phyloP scores from a whole-genome alignment of 2,329 filamentous ascomycete species.

The Tolypocladium endophyticum region DNA sequence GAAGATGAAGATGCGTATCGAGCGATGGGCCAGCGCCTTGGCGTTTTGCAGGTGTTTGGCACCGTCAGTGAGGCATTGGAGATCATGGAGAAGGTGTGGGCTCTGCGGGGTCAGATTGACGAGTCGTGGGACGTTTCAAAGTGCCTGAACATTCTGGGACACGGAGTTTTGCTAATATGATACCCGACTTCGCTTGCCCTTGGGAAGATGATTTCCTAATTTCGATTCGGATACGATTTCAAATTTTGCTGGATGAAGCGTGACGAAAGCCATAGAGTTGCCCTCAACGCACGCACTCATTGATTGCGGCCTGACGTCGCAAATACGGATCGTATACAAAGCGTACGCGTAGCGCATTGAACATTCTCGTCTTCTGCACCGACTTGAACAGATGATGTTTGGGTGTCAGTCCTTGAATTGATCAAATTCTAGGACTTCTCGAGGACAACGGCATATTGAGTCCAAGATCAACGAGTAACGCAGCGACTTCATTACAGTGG shows the following conservation, averaged over 20 bases:
- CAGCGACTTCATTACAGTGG: not conserved
- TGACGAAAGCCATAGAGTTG: not conserved
- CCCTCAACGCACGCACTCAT: too few relatives aligned
- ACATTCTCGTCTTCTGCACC: not conserved
- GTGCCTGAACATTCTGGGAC: constrained; percentile 29
- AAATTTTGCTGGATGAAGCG: not conserved
- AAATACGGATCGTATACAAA: not conserved
- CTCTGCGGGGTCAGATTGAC: constrained; percentile 24
- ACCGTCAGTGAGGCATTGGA: constrained; percentile 30
- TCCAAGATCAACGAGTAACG: not conserved
- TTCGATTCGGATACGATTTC: not conserved
- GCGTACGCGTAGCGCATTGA: not conserved
- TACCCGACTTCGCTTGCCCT: constrained; percentile 8
- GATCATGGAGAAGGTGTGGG: constrained; percentile 38
- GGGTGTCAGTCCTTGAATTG: not conserved
- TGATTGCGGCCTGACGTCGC: not conserved
- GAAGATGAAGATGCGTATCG: constrained; percentile 32
- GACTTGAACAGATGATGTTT: not conserved
- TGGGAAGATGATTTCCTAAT: not conserved
- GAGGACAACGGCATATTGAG: too few relatives aligned
- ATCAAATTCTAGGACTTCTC: not conserved
- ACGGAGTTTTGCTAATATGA: constrained; percentile 28
- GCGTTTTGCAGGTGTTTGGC: constrained; percentile 33
- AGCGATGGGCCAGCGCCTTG: constrained; percentile 27
- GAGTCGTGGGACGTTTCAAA: constrained; percentile 32